A percentile compares a stretch with the other conserved stretches of the same genome.
phyloP scores from a whole-genome alignment of 78 protist genomes.

The Dictyostelium intermedium region DNA sequence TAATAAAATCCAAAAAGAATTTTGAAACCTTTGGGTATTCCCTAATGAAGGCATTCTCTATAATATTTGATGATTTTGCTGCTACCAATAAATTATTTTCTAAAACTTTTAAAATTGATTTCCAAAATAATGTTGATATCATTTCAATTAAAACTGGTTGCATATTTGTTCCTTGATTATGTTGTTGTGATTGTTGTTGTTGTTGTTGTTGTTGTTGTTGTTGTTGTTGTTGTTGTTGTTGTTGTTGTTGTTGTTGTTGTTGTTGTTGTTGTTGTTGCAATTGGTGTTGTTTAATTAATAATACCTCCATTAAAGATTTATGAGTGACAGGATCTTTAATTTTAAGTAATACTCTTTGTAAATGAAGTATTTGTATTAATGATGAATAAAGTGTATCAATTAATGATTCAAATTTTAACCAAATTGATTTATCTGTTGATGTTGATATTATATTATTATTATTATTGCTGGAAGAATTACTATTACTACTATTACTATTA shows the following conservation, averaged over 20 bases:
- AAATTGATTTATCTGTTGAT: constrained; percentile 14
- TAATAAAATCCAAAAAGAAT: constrained; percentile 53
- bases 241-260: not conserved
- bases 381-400: constrained; percentile 42
- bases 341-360: constrained; percentile 70
- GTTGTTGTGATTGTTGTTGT: not conserved
- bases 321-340: constrained; percentile 61
- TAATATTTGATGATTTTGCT: constrained; percentile 39
- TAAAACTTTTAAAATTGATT: constrained; percentile 15
- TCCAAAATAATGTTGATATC: constrained; percentile 50
- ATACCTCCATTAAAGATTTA: constrained; percentile 48
- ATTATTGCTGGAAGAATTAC: not conserved
- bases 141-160: not conserved
- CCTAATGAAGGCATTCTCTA: constrained; percentile 55
- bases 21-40: constrained; percentile 73
- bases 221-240: not conserved
- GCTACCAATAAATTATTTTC: constrained; percentile 45
- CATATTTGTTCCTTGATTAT: no score
- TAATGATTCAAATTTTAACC: constrained; percentile 52
- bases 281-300: not conserved
- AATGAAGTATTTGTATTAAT: constrained; percentile 48
- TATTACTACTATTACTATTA: not conserved
- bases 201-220: not conserved
- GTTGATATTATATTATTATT: not conserved
- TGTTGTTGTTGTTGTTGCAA: not conserved